Base-by-base conservation (phyloP, 1,139 yeast species). In the Suhomyces wounanorum region DNA sequence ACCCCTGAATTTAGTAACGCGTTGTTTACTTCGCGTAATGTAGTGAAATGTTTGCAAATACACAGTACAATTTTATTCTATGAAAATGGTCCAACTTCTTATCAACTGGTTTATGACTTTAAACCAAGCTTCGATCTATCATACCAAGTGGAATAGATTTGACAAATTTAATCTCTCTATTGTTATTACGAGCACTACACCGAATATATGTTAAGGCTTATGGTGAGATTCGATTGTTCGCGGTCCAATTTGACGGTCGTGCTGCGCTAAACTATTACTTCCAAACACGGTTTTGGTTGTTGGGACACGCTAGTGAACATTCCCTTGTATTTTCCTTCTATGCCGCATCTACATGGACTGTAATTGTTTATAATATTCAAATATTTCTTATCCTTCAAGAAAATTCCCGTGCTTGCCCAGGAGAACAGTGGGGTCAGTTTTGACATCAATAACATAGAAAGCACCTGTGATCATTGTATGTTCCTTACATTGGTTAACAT, bases 241-340 rank as follows among this genome's bases (percentile, higher is more conserved):
- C 40, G 30, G 30, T 37, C 38, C 40, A 43, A 40, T 43, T 49
- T 35, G 37, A 13, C 13, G 25, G 50, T 50, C 52, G 52, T 50
- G 52, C 47, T 50, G 47, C 31, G 47, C 42, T 31, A 39, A 17
- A n/a, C 44, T 14, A 25, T 14, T 21, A 30, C 11, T 13, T 36
- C 45, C 21, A 40, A 28, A 40, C 47, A 44, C 25, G 37, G 44
- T 47, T 31, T 18, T 33, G 18, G 43, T 36, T n/a, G 11, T 43
- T 33, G 30, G 21, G 37, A 39, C 52, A 45, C 48, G 51, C 37
- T 43, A 14, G 17, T 33, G 25, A 28, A n/a, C 39, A 16, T 21
- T 33, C 23, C 40, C 35, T 43, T 43, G 41, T 40, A 21, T 42
- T 47, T 42, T 36, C 39, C 44, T 47, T 47, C 50, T 25, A 21